Percentiles rank a stretch among this genome's conserved stretches.
These are phyloP conservation scores for Microdochium nivale DNA, from an alignment of 2,329 filamentous ascomycete species.

Conservation along the genomic window DNA sequence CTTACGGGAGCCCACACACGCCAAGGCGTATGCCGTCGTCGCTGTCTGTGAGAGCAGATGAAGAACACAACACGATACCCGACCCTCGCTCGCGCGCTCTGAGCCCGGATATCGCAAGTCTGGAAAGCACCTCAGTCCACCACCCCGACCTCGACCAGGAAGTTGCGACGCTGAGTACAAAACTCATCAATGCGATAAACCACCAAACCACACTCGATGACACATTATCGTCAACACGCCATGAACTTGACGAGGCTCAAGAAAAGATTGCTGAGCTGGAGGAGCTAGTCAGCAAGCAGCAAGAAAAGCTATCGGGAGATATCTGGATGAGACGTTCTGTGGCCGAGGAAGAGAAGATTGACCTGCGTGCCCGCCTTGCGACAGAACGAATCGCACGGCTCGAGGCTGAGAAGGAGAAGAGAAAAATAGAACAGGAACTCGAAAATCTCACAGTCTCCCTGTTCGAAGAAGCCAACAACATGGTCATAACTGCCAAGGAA, in stretches of 20 bases:
- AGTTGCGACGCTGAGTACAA: slow-evolving; percentile 84
- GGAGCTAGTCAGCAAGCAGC: slow-evolving; percentile 52
- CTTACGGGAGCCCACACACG: slow-evolving; percentile 16
- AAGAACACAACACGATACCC: slow-evolving; percentile 61
- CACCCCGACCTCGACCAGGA: slow-evolving; percentile 58
- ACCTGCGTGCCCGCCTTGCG: slow-evolving; percentile 46
- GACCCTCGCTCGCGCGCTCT: slow-evolving; percentile 49
- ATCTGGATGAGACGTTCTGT: slow-evolving; percentile 67
- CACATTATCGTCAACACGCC: slow-evolving; percentile 69
- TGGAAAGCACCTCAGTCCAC: slow-evolving; percentile 24
- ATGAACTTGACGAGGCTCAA: slow-evolving; percentile 69
- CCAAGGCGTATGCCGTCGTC: slow-evolving; percentile 26
- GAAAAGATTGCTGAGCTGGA: slow-evolving; percentile 64
- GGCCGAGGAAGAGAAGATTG: slow-evolving; percentile 63
- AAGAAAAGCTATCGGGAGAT: slow-evolving; percentile 64
- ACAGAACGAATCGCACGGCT: slow-evolving; percentile 59
- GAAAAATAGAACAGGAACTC: slow-evolving; percentile 83
- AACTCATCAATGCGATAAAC: slow-evolving; percentile 95
- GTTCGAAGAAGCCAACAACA: slow-evolving; percentile 98
- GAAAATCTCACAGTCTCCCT: slow-evolving; percentile 84
- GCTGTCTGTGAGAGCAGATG: slow-evolving; percentile 38
- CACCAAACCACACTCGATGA: slow-evolving; percentile 91
- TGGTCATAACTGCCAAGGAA: slow-evolving; percentile 88
- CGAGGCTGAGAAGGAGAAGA: slow-evolving; percentile 69
- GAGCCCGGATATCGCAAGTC: slow-evolving; percentile 31